Evolutionary conservation across 805 yeast genomes (phyloP), one percentile per base, ranked within the genome.

Genomic region (Cephaloascus albidus): DNA sequence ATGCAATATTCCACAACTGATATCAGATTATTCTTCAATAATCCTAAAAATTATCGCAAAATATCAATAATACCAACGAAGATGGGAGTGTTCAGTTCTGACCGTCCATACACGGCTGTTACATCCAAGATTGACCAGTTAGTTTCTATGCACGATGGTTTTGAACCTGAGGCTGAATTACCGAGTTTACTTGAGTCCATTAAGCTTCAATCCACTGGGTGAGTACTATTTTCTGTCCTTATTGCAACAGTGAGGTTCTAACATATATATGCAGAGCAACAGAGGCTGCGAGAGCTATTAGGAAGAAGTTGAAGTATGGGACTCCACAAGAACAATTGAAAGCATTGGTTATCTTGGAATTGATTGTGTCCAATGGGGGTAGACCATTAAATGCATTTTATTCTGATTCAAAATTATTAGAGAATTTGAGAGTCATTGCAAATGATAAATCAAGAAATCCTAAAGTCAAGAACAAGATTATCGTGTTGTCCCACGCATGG

Each of bases 271-370:
- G 6, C 33, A 31, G 72, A 1, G 58, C 70, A 1, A 58, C 68
- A 27, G 99, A 93, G 56, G 90, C 94, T 2, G 97, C 97, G 0
- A 69, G 97, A 34, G 94, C 96, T 1, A 63, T 93, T 18, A 72
- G 98, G 38, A 93, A 93, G 67, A 78, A 80, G 51, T 63, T 93
- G 53, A 93, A 94, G 61, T 84, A 90, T 53, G 97, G 97, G n/a
- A 52, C 68, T 2, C 54, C 60, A 3, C 59, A 63, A 16, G 82
- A 81, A 46, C 95, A 85, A 55, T 49, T 72, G 39, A 74, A 85
- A 36, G 84, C 95, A 0, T 57, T 88, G 44, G 50, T 49, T 38
- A 45, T 65, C 18, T 54, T 67, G 40, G 72, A 65, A 45, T 49
- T 66, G 36, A 42, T 66, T 41, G 53, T 65, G 14, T 52, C 65